These are phyloP conservation scores for Neofusicoccum laricinum DNA, from an alignment of 2,329 filamentous ascomycete species.

Conservation along the genomic window DNA sequence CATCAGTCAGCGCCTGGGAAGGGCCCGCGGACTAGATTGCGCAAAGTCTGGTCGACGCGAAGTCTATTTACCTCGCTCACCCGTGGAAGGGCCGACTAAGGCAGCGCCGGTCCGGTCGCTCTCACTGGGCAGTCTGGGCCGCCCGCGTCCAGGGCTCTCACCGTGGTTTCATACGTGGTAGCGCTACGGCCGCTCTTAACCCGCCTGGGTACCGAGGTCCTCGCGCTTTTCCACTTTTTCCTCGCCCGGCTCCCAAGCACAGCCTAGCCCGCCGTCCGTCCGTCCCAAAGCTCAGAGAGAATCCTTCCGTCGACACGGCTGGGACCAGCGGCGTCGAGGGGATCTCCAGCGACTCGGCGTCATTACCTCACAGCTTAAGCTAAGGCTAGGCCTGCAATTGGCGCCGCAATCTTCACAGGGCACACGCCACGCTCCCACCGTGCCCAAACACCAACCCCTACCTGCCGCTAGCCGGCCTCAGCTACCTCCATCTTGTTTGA, in stretches of 20 bases:
- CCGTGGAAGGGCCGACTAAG: conserved; percentile 18
- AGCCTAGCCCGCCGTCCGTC: conserved; percentile 12
- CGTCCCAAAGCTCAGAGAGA: conserved; percentile 10
- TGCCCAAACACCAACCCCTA: conserved; percentile 22
- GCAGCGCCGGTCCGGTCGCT: conserved; percentile 16
- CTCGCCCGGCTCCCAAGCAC: conserved; percentile 13
- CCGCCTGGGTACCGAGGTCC: conserved; percentile 16
- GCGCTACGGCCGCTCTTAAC: conserved; percentile 15
- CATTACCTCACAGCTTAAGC: conserved; percentile 38
- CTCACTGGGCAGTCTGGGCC: conserved; percentile 17
- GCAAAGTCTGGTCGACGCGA: conserved; percentile 13
- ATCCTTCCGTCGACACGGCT: conserved; percentile 14
- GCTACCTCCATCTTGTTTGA: conserved; percentile 25
- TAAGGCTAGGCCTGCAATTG: conserved; percentile 30
- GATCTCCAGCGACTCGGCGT: conserved; percentile 20
- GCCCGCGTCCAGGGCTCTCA: conserved; percentile 12
- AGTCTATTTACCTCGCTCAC: conserved; percentile 16
- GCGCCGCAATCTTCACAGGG: conserved; percentile 36
- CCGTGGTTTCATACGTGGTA: conserved; percentile 17
- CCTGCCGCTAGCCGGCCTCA: conserved; percentile 29
- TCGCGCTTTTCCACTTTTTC: conserved; percentile 17
- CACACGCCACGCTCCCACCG: conserved; percentile 16
- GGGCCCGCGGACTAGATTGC: conserved; percentile 14
- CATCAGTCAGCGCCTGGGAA: conserved; percentile 16
- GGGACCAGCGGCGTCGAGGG: conserved; percentile 6